phyloP scores from a whole-genome alignment of 768 basidiomycete genomes.

The Boletus coccyginus region DNA sequence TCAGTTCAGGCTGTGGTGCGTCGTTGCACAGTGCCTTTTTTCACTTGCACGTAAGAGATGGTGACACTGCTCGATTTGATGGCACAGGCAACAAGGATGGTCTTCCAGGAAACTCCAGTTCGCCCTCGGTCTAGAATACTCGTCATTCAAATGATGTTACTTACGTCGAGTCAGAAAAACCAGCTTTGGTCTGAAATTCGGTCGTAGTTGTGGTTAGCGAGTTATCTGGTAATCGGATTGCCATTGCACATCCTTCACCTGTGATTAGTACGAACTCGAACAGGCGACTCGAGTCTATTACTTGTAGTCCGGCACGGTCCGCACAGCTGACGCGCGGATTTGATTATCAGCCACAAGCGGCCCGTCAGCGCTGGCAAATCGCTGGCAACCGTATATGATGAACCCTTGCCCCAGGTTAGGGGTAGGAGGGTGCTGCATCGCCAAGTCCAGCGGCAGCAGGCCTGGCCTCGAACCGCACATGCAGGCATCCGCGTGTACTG shows the following conservation, averaged over 20 bases:
- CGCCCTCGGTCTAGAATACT: neutral
- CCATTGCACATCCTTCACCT: neutral
- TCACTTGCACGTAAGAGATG: neutral
- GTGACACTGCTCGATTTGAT: neutral
- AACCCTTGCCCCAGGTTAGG: constrained; percentile 11
- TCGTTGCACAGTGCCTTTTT: neutral
- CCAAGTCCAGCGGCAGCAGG: neutral
- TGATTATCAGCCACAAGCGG: constrained; percentile 3
- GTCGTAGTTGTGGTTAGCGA: neutral
- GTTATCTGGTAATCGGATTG: constrained; percentile 3
- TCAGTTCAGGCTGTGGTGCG: neutral
- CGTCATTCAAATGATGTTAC: neutral
- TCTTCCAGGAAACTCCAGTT: no score
- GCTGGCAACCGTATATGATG: neutral
- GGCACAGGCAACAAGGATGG: neutral
- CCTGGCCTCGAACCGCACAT: neutral
- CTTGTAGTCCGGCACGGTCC: neutral
- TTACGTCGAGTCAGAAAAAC: neutral
- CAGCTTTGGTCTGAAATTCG: neutral
- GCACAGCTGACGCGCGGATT: constrained; percentile 7
- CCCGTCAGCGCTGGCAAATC: constrained; percentile 8
- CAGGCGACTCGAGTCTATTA: neutral
- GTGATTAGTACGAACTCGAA: neutral
- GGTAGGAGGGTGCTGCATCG: constrained; percentile 1
- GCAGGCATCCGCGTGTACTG: constrained; percentile 23